Conservation (phyloP, 2,329 filamentous ascomycete genomes). For the Fusarium azukiicola region DNA sequence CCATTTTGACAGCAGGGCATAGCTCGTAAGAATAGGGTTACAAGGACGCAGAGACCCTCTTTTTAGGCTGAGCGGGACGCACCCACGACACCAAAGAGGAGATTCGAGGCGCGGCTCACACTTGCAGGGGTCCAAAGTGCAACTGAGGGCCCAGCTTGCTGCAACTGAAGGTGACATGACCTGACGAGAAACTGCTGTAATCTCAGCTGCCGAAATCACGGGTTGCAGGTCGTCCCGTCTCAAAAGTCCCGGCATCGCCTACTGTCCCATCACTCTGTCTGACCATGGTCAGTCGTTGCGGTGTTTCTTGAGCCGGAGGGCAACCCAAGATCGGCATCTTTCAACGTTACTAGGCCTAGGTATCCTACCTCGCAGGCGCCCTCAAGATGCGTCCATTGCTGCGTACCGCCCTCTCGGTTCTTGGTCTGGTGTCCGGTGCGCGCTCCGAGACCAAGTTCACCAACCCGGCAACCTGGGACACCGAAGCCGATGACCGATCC, state of each 20-base stretch:
- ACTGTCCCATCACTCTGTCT: neutral
- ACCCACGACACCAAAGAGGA: neutral
- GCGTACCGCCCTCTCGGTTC: neutral
- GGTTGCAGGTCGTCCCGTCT: neutral
- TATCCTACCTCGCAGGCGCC: neutral
- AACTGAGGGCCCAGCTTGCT: neutral
- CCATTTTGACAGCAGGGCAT: neutral
- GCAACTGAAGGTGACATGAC: neutral
- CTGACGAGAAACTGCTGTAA: neutral
- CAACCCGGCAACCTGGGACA: neutral
- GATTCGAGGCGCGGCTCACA: neutral
- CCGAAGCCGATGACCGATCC: slow-evolving; percentile 3
- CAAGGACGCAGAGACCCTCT: neutral
- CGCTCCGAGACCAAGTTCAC: slow-evolving; percentile 2
- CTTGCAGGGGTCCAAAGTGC: neutral
- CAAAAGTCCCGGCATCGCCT: neutral
- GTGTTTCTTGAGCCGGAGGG: neutral
- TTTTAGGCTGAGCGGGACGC: neutral
- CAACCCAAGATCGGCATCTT: slow-evolving; percentile 4
- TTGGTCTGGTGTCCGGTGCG: neutral
- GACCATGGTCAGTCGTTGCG: neutral
- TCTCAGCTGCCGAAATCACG: neutral
- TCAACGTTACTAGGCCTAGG: neutral
- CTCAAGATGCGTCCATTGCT: neutral
- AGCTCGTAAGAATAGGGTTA: neutral